Percentiles rank a stretch among this genome's conserved stretches.
phyloP scores from a whole-genome alignment of 2,329 filamentous ascomycete genomes.

The Apiospora kogelbergensis region DNA sequence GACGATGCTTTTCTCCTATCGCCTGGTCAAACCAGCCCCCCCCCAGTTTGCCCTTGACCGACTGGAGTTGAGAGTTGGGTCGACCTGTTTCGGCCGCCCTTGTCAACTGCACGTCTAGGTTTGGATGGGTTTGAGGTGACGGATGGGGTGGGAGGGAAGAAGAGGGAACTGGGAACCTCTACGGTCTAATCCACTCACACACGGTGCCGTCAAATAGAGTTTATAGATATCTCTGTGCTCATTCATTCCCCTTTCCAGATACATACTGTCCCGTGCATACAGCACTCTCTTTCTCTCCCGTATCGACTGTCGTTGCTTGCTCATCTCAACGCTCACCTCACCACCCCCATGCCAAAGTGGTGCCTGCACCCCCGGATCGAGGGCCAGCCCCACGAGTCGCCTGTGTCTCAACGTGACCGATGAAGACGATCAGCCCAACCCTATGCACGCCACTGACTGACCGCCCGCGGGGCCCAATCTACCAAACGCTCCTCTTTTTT shows the following conservation, averaged over 20 bases:
- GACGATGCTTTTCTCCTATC: not conserved
- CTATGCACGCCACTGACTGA: constrained; percentile 2
- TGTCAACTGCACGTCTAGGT: not conserved
- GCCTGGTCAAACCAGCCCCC: not conserved
- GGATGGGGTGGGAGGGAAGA: not conserved
- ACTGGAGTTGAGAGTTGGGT: not conserved
- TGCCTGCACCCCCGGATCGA: not conserved
- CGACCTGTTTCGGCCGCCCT: constrained; percentile 2
- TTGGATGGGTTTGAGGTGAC: not conserved
- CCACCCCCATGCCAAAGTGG: not conserved
- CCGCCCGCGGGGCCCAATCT: not conserved
- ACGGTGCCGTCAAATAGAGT: not conserved
- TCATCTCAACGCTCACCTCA: not conserved
- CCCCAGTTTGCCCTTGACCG: not conserved
- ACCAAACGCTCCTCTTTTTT: not conserved
- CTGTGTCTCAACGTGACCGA: constrained; percentile 4
- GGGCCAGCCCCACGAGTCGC: not conserved
- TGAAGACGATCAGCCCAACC: not conserved
- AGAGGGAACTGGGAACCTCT: not conserved
- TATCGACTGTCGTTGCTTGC: not conserved
- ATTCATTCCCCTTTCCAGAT: not conserved
- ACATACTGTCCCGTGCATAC: too few relatives aligned
- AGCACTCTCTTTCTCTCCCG: not conserved
- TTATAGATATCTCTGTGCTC: not conserved
- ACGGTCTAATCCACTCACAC: not conserved